Base-by-base conservation (phyloP, 495 filamentous ascomycete genomes). In the Lasiosphaeria miniovina region DNA sequence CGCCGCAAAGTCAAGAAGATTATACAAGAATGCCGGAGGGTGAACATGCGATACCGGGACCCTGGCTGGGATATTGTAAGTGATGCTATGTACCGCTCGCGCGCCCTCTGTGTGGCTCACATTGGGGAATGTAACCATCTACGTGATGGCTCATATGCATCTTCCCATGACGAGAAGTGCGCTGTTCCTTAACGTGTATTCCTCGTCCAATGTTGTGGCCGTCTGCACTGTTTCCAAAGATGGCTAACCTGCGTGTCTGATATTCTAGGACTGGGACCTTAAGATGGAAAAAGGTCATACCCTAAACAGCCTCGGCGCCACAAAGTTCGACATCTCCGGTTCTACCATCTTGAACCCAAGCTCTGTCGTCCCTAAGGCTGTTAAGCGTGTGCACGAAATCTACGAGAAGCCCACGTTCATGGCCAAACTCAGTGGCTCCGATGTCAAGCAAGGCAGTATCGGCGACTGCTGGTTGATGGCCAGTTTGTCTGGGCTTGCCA, bases 401-500 rank as follows among this genome's bases (percentile, higher is more conserved):
- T 96, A 91, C 69, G 90, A 95, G 41, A 85, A 90, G 6, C 93
- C 93, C 0, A 83, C 87, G 36, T 97, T 97, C 70, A 90, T 86
- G 68, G 81, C 87, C 57, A 86, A 90, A 60, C 85, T 90, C 33
- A 85, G 84, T 34, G 88, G 86, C 24, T 87, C 88, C 57, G 90
- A 95, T 72, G 85, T 95, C 51, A 88, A 89, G 61, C 89, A 94
- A 66, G 88, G 88, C 2, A 80, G 83, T 55, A 86, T 89, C 58
- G 93, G 93, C 32, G 90, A 98, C 69, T 97, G 93, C 76, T 98
- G 93, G 92, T 82, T 96, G 52, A 84, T 97, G 76, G 88, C 92
- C 34, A 91, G 90, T n/a, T 70, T 98, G 14, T 90, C 86, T 55
- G 91, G 91, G 0, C 78, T 96, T 61, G 87, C 86, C 17, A 93